phyloP scores from a whole-genome alignment of 768 basidiomycete genomes.

The Suillus occidentalis region DNA sequence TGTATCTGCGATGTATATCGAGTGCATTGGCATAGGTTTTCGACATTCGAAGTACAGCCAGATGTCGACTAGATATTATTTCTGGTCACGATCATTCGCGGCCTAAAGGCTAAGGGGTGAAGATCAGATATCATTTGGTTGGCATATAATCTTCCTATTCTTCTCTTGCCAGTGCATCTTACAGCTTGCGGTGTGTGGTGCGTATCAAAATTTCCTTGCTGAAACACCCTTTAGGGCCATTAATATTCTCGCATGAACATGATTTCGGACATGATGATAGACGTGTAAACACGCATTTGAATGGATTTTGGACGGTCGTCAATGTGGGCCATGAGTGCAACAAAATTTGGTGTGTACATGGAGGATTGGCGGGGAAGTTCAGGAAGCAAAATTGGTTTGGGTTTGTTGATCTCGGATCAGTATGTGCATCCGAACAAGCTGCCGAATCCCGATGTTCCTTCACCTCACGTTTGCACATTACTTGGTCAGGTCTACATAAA shows the following conservation, averaged over 20 bases:
- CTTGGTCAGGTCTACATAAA: neutral
- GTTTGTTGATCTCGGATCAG: neutral
- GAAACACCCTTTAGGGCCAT: neutral
- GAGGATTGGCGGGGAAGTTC: too few species aligned
- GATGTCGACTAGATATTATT: neutral
- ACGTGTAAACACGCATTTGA: too few species aligned
- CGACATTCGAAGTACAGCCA: neutral
- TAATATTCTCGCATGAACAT: neutral
- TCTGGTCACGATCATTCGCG: neutral
- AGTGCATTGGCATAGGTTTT: neutral
- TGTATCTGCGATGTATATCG: neutral
- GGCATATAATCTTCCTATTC: neutral
- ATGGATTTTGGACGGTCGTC: neutral
- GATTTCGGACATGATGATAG: neutral
- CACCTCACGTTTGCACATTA: neutral
- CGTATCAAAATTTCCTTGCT: neutral
- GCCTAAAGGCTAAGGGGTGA: neutral
- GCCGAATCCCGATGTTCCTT: neutral
- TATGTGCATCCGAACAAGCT: neutral
- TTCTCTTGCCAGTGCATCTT: neutral
- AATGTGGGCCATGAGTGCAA: neutral
- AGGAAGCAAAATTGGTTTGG: neutral
- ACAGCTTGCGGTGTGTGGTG: neutral
- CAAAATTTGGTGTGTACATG: neutral
- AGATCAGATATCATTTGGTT: neutral